Evolutionary conservation across 2,329 filamentous ascomycete species (phyloP), one percentile per base, ranked within the genome.

Genomic region (Epichloe scottii): DNA sequence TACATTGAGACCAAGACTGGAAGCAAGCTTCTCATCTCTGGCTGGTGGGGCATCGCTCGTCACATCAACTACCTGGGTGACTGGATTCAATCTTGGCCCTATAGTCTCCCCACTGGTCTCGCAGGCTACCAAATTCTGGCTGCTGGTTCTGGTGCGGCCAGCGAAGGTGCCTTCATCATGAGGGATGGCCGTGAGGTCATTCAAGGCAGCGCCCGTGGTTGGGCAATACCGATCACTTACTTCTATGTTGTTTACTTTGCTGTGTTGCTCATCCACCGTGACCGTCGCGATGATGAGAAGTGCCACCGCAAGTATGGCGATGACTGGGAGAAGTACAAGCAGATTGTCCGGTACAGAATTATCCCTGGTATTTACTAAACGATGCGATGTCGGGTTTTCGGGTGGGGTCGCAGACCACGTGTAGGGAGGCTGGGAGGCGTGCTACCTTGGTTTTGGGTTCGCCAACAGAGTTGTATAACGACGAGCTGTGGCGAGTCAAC

Each of bases 21-120:
- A 48, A 89, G 86, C 52, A 86, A 84, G 59, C 79, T 96, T 33
- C 76, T 96, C 56, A 82, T 82, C 3, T 85, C 86, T 0, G 91
- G 91, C 51, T 97, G 91, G 91, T 96, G 91, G 91, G 91, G 91
- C 42, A 74, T 81, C 21, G 86, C 90, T 0, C 81, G 91, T 41
- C 91, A 97, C 69, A 91, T 96, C 75, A 97, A 96, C 72, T 96
- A 97, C 69, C 70, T 95, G 1, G 91, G 90, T 49, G 91, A 97
- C 71, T 96, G 90, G 90, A 76, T 93, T 57, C 90, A 95, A 80
- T 81, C 85, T 8, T 96, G 89, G 88, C 82, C 89, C 0, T 96
- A 93, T 69, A 88, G 82, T 57, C 74, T 96, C 42, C 90, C 91
- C 1, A 95, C 90, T 0, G 87, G 87, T 1, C 66, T 94, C 53